Evolutionary conservation across 768 basidiomycete species (phyloP).

Genomic region (Trametes cinnabarina): DNA sequence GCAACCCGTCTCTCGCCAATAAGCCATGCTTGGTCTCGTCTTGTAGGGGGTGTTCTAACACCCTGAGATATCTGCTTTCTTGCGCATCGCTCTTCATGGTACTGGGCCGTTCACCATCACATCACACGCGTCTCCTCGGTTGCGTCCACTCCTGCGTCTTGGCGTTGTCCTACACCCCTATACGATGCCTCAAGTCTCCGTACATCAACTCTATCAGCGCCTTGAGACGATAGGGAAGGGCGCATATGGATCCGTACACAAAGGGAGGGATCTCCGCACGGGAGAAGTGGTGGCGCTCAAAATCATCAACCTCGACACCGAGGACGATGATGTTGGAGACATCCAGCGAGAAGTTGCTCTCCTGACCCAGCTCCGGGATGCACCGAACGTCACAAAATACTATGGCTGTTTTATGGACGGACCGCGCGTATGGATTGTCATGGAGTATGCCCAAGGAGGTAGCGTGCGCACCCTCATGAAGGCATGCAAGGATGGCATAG

Average conservation of each 20-base stretch:
- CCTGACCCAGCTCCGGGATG: constrained; percentile 84
- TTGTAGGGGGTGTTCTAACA: too few species aligned
- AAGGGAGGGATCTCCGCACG: constrained; percentile 78
- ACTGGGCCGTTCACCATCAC: too few species aligned
- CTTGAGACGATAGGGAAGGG: constrained; percentile 95
- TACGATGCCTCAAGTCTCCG: constrained; percentile 51
- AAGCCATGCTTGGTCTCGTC: too few species aligned
- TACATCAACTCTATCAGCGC: constrained; percentile 79
- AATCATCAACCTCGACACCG: constrained; percentile 96
- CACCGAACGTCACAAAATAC: constrained; percentile 90
- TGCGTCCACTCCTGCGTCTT: background rate
- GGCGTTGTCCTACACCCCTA: background rate
- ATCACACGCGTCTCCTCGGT: background rate
- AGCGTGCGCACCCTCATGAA: constrained; percentile 94
- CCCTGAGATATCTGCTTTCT: too few species aligned
- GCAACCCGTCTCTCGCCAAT: too few species aligned
- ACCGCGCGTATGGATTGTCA: constrained; percentile 96
- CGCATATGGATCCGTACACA: constrained; percentile 94
- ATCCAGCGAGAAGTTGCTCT: constrained; percentile 96
- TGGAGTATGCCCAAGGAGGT: constrained; percentile 96
- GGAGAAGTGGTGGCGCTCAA: constrained; percentile 94
- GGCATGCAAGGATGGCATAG: constrained; percentile 63
- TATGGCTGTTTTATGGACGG: constrained; percentile 96
- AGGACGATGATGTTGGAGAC: constrained; percentile 94
- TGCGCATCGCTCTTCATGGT: background rate